A percentile compares a stretch with the other conserved stretches of the same genome.
phyloP scores from a whole-genome alignment of 805 yeast species.

The Starmerella floris region DNA sequence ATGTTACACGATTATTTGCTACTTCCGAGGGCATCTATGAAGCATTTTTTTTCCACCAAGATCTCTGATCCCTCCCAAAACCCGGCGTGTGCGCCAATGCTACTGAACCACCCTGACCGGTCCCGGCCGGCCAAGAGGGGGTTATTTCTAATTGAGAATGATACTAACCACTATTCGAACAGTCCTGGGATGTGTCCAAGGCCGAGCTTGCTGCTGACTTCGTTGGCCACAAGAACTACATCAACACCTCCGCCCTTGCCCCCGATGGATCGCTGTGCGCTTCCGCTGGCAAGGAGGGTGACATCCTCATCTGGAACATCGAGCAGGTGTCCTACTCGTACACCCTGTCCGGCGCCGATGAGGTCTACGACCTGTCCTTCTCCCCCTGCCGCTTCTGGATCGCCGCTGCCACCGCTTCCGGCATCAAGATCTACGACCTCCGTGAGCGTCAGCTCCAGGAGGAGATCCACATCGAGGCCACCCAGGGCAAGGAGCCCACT shows the following conservation, averaged over 20 bases:
- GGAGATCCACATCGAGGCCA: conserved; percentile 66
- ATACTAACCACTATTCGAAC: conserved; percentile 24
- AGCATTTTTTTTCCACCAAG: conserved; percentile 92
- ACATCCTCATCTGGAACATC: conserved; percentile 96
- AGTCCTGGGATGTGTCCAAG: conserved; percentile 90
- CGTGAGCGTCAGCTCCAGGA: conserved; percentile 97
- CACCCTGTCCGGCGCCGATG: conserved; percentile 91
- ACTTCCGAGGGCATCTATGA: conserved; percentile 88
- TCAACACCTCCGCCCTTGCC: conserved; percentile 89
- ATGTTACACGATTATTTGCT: conserved; percentile 85
- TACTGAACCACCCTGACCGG: no score
- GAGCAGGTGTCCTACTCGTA: conserved; percentile 71
- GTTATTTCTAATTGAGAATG: conserved; percentile 5
- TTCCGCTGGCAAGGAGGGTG: conserved; percentile 99
- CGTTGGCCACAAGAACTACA: conserved; percentile 99
- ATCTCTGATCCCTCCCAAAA: conserved; percentile 62
- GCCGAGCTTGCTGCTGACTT: conserved; percentile 85
- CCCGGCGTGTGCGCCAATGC: no score
- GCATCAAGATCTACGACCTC: conserved; percentile 96
- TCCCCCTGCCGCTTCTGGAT: conserved; percentile 99
- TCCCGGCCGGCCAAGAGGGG: background rate
- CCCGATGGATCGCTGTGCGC: conserved; percentile 99
- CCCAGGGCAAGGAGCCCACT: conserved; percentile 90
- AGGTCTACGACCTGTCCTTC: conserved; percentile 96
- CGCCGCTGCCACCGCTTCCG: conserved; percentile 97